These are phyloP conservation scores for Yamadazyma mexicana DNA, from an alignment of 1,139 yeast species.

Conservation along the genomic window DNA sequence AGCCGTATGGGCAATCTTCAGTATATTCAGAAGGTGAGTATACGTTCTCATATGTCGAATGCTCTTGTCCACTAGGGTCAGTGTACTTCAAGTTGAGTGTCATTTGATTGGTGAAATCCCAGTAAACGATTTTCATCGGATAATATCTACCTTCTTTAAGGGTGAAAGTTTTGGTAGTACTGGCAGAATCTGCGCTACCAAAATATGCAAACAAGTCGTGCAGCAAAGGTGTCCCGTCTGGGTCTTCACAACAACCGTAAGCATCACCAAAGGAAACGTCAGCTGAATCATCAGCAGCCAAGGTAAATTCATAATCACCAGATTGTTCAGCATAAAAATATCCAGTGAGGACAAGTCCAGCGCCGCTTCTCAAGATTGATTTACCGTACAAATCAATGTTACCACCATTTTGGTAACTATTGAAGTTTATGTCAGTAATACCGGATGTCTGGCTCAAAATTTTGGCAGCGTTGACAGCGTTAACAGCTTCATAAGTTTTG, in stretches of 20 bases:
- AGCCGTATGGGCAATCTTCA: not conserved
- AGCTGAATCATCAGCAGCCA: not conserved
- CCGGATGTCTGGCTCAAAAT: not conserved
- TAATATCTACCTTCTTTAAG: not conserved
- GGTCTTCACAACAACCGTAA: not conserved
- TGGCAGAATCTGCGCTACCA: not conserved
- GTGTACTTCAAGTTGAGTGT: not conserved
- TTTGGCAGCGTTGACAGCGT: not conserved
- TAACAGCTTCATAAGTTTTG: not conserved
- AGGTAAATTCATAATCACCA: not conserved
- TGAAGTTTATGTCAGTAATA: not conserved
- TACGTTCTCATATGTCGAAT: not conserved
- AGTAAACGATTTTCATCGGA: not conserved
- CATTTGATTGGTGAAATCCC: not conserved
- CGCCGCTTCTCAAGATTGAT: not conserved
- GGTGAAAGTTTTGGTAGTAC: not conserved
- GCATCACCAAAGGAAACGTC: not conserved
- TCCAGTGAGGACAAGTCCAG: not conserved
- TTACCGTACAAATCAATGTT: not conserved
- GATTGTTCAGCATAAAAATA: not conserved
- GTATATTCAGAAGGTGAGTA: not conserved
- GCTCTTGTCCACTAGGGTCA: not conserved
- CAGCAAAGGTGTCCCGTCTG: not conserved
- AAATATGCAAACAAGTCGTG: not conserved
- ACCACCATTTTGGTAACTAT: not conserved